Base-by-base conservation (phyloP, 768 basidiomycete species). In the Podaxis sp. region DNA sequence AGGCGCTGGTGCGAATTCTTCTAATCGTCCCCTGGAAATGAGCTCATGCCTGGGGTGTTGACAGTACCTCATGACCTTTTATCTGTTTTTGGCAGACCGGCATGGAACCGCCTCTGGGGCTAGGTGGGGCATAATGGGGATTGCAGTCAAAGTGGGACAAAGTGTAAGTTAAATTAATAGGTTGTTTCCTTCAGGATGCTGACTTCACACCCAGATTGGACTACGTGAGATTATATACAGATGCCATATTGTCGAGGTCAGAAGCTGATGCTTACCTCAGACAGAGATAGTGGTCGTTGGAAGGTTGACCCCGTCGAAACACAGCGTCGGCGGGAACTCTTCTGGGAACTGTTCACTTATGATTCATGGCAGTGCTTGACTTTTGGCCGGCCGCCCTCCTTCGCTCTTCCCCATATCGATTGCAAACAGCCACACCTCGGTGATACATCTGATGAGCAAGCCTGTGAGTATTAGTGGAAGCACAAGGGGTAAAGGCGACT, bases 281-380 rank as follows among this genome's bases (percentile, higher is more conserved):
- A 89, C 72, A 82, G 87, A 38, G 87, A 89, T 70, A 85, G 84
- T 61, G 85, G 85, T n/a, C 80, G 78, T 59, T 88, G 84, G 83
- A 85, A 84, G 42, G 79, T 83, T 18, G 85, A 88, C 64, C 67
- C 72, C 25, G 70, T 74, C 47, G 87, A 88, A 70, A 84, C 86
- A 0, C 78, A 83, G 60, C 76, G 81, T 32, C 80, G 87, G n/a
- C 81, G 87, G 5, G 84, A 86, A 68, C 67, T 87, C 27, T 88
- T 89, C 65, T 89, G 87, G 87, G 87, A 89, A 66, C 57, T 82
- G 21, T 83, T 80, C 70, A 82, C 77, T 7, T 77, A 81, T 56
- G 74, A 82, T 67, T 82, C 79, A 16, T 79, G 78, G 75, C 79
- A 88, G 77, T 88, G 85, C 64, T 76, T 84, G 67, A 89, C 87